Percentiles rank a stretch among this genome's conserved stretches.
phyloP scores from a whole-genome alignment of 441 rosid genomes.

The Daphne laureola region DNA sequence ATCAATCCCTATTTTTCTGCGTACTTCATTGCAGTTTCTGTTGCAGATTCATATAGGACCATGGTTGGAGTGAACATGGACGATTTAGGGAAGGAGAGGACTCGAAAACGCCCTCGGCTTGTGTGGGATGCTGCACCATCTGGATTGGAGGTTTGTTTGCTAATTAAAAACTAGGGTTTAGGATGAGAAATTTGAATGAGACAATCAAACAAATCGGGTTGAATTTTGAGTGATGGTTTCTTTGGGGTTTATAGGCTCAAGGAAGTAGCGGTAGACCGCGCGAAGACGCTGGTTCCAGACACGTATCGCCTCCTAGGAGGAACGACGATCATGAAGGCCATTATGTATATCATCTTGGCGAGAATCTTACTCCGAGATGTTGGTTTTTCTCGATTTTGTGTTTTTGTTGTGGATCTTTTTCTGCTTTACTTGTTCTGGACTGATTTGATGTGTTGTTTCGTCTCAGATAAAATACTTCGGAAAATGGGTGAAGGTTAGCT shows the following conservation, averaged over 20 bases:
- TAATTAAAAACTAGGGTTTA: slow-evolving; percentile 10
- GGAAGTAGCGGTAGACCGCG: slow-evolving; percentile 21
- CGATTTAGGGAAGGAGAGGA: slow-evolving; percentile 50
- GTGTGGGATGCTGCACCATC: slow-evolving; percentile 71
- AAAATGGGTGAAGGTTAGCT: slow-evolving; percentile 86
- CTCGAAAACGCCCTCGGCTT: slow-evolving; percentile 66
- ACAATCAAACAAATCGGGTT: not conserved
- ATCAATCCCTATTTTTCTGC: not conserved
- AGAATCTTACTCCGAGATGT: slow-evolving; percentile 85
- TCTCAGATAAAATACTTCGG: slow-evolving; percentile 72
- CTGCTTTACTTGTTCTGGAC: not conserved
- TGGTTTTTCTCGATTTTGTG: slow-evolving; percentile 15
- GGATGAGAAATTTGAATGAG: slow-evolving; percentile 9
- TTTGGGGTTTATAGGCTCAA: slow-evolving; percentile 34
- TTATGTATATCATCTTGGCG: slow-evolving; percentile 62
- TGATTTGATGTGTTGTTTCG: not conserved
- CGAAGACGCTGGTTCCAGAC: slow-evolving; percentile 22
- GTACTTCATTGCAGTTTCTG: slow-evolving; percentile 15
- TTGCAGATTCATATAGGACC: slow-evolving; percentile 27
- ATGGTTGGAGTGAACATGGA: slow-evolving; percentile 22
- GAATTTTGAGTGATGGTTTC: not conserved
- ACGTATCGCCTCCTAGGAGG: slow-evolving; percentile 54
- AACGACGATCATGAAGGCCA: slow-evolving; percentile 86
- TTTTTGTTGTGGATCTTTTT: not conserved
- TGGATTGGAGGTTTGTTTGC: slow-evolving; percentile 44